These are phyloP conservation scores for Suhomyces bribrorum DNA, from an alignment of 1,139 yeast genomes.

Conservation along the genomic window DNA sequence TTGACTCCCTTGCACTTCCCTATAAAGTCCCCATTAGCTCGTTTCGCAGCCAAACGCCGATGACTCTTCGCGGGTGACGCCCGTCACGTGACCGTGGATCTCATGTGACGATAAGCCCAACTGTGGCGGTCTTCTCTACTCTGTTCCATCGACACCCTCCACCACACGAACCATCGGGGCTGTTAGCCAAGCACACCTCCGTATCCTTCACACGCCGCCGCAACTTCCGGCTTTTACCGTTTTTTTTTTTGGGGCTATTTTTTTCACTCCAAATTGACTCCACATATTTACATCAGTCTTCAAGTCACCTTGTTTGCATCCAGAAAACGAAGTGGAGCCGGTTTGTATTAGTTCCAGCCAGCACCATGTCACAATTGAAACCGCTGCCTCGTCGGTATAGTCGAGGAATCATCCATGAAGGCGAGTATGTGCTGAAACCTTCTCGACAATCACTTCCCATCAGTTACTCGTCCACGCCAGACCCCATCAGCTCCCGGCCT, in stretches of 20 bases:
- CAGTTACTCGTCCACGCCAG: conserved; percentile 21
- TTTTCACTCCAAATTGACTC: neutral
- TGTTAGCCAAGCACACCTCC: too few species aligned
- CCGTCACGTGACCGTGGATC: neutral
- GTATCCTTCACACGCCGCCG: neutral
- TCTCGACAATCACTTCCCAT: conserved; percentile 32
- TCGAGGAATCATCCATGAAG: conserved; percentile 32
- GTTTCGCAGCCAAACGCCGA: too few species aligned
- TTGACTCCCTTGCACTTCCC: too few species aligned
- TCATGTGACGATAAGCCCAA: too few species aligned
- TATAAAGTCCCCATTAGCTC: too few species aligned
- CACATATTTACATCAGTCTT: neutral
- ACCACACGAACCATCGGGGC: conserved; percentile 1
- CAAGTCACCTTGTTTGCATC: neutral
- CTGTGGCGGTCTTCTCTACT: too few species aligned
- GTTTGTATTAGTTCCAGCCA: neutral
- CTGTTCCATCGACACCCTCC: too few species aligned
- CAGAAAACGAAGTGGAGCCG: neutral
- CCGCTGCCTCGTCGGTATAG: conserved; percentile 7
- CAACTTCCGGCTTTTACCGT: neutral
- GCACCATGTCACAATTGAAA: neutral
- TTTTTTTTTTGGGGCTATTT: too few species aligned
- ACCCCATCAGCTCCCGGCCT: conserved; percentile 15
- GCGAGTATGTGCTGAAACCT: conserved; percentile 31
- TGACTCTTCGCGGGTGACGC: conserved; percentile 3